Percentiles rank a stretch among this genome's conserved stretches.
Conservation (phyloP, 208 protist genomes). For the Naegleria fowleri region DNA sequence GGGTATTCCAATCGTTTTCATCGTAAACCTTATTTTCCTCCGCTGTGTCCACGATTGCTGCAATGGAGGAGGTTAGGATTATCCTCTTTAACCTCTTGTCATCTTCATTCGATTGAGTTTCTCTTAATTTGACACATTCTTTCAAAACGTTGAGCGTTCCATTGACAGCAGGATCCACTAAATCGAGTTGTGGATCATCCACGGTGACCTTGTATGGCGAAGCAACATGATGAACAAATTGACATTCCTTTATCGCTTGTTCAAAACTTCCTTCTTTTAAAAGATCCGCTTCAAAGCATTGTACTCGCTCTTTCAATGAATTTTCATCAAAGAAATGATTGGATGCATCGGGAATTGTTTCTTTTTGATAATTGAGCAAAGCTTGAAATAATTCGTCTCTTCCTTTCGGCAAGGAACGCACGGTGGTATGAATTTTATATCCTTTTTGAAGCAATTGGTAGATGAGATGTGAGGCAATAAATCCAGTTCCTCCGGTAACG, state of each 20-base stretch:
- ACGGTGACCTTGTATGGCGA: background rate
- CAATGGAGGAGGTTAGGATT: background rate
- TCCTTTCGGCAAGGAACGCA: background rate
- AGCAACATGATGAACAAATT: slow-evolving; percentile 10
- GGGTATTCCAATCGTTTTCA: slow-evolving; percentile 1
- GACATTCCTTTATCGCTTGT: background rate
- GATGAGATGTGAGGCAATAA: background rate
- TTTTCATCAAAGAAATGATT: background rate
- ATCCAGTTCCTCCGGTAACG: slow-evolving; percentile 18
- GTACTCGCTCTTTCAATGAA: background rate
- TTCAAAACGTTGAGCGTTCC: background rate
- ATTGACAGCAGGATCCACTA: slow-evolving; percentile 7
- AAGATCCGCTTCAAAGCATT: background rate
- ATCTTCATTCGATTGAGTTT: background rate
- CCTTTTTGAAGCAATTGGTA: slow-evolving; percentile 12
- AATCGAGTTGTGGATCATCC: background rate
- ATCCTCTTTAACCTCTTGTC: background rate
- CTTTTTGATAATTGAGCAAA: background rate
- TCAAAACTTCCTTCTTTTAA: slow-evolving; percentile 1
- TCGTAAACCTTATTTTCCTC: background rate
- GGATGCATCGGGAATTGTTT: background rate
- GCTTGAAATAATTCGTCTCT: background rate
- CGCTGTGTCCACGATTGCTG: background rate
- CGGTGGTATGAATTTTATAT: slow-evolving; percentile 18
- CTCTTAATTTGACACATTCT: background rate